phyloP scores from a whole-genome alignment of 768 basidiomycete species.

The Xerocomellus amylosporus region DNA sequence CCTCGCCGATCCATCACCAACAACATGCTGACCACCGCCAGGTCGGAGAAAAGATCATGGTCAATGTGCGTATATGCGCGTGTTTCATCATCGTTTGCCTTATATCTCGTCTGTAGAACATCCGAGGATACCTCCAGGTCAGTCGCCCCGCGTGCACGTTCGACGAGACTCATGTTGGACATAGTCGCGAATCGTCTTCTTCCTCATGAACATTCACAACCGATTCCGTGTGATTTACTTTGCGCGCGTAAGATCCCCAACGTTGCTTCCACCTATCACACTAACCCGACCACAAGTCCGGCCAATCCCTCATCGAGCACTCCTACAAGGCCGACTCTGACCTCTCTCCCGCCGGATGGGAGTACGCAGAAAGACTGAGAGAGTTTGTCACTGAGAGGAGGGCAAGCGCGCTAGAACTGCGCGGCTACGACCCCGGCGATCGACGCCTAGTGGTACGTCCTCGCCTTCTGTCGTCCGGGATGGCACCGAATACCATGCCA shows the following conservation, averaged over 20 bases:
- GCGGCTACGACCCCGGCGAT: conserved; percentile 58
- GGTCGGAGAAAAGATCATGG: conserved; percentile 95
- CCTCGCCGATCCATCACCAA: too few relatives aligned
- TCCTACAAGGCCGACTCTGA: conserved; percentile 99
- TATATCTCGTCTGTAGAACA: conserved; percentile 47
- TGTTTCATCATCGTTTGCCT: background rate
- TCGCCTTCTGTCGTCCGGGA: background rate
- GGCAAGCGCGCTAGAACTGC: conserved; percentile 69
- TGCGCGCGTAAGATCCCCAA: conserved; percentile 63
- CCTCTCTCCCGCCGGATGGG: conserved; percentile 92
- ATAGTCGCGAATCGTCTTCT: conserved; percentile 94
- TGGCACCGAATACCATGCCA: background rate
- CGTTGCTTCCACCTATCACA: background rate
- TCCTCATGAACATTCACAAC: conserved; percentile 99
- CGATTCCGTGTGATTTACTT: conserved; percentile 92
- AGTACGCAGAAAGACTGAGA: conserved; percentile 86
- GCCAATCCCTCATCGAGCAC: conserved; percentile 97
- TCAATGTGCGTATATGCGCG: conserved; percentile 61
- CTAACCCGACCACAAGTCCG: conserved; percentile 58
- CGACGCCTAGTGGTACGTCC: conserved; percentile 63
- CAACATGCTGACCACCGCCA: conserved; percentile 28
- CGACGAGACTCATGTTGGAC: conserved; percentile 4
- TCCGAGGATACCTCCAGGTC: conserved; percentile 87
- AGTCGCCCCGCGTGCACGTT: conserved; percentile 7
- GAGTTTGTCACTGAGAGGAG: conserved; percentile 88